These are phyloP conservation scores for Exophiala phaeomuriformis DNA, from an alignment of 2,329 filamentous ascomycete species.

Conservation along the genomic window DNA sequence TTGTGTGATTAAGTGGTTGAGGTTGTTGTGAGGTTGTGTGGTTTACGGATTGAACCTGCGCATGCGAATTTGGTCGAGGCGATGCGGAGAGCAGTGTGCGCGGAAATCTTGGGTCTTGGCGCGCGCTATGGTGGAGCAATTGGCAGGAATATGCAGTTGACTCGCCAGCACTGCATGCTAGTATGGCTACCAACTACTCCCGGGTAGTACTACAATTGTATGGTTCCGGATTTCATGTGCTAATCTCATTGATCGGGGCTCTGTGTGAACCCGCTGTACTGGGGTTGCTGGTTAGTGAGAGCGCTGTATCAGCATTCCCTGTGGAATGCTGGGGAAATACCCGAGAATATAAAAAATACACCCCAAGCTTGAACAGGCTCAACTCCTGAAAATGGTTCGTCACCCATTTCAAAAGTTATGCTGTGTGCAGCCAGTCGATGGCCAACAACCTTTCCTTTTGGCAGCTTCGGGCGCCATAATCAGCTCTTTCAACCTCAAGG, in stretches of 20 bases:
- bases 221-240: too few relatives aligned
- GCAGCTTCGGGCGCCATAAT: conserved; percentile 68
- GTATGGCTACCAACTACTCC: too few relatives aligned
- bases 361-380: neutral
- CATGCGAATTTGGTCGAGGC: neutral
- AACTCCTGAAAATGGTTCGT: conserved; percentile 29
- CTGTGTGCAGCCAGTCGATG: conserved; percentile 30
- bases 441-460: conserved; percentile 51
- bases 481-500: conserved; percentile 56
- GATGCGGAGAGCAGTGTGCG: conserved; percentile 1
- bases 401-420: conserved; percentile 60
- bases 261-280: neutral
- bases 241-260: too few relatives aligned
- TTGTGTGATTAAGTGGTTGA: conserved; percentile 23
- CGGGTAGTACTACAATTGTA: too few relatives aligned
- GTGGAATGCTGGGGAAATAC: too few relatives aligned
- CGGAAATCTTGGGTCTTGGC: conserved; percentile 7
- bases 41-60: conserved; percentile 7
- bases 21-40: conserved; percentile 26
- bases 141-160: neutral
- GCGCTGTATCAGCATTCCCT: too few relatives aligned
- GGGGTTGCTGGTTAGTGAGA: neutral
- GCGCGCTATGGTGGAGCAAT: conserved; percentile 3
- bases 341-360: neutral
- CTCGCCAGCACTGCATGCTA: too few relatives aligned